Percentiles rank a stretch among this genome's conserved stretches.
Conservation (phyloP, 1,284 basidiomycete genomes). For the Rhodotorula glutinis region DNA sequence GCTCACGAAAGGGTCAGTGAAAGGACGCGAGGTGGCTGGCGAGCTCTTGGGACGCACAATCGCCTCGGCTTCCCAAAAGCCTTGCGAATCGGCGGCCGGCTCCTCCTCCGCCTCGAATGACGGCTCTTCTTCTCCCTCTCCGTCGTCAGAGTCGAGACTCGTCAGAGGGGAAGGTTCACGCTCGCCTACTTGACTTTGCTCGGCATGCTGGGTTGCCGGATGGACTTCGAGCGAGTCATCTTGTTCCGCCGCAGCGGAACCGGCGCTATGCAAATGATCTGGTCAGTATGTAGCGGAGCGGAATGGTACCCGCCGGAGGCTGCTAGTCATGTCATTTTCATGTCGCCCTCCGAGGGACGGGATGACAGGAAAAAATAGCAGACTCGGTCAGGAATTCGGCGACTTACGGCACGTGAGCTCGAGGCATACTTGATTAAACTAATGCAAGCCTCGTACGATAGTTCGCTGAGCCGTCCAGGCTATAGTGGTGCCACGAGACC, state of each 20-base stretch:
- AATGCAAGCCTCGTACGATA: no score
- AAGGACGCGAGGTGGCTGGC: no score
- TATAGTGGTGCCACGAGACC: no score
- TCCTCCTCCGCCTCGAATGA: not conserved
- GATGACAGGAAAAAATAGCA: not conserved
- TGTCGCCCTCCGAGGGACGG: no score
- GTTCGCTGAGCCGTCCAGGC: no score
- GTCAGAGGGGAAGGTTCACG: no score
- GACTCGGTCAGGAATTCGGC: no score
- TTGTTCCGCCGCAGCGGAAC: not conserved
- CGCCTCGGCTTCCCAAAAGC: conserved; percentile 25
- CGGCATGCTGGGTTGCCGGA: conserved; percentile 16
- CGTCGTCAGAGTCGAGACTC: not conserved
- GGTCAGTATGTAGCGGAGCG: no score
- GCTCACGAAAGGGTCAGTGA: not conserved
- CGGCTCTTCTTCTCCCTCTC: not conserved
- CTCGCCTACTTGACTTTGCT: not conserved
- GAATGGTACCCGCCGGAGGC: no score
- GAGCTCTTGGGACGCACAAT: conserved; percentile 9
- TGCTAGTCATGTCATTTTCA: no score
- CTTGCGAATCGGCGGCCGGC: conserved; percentile 15
- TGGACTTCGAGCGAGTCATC: conserved; percentile 27
- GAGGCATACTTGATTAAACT: no score
- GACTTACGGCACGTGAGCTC: no score
- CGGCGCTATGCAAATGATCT: not conserved